Percentiles rank a stretch among this genome's conserved stretches.
phyloP scores from a whole-genome alignment of 2,329 filamentous ascomycete genomes.

The Cordyceps fumosorosea region DNA sequence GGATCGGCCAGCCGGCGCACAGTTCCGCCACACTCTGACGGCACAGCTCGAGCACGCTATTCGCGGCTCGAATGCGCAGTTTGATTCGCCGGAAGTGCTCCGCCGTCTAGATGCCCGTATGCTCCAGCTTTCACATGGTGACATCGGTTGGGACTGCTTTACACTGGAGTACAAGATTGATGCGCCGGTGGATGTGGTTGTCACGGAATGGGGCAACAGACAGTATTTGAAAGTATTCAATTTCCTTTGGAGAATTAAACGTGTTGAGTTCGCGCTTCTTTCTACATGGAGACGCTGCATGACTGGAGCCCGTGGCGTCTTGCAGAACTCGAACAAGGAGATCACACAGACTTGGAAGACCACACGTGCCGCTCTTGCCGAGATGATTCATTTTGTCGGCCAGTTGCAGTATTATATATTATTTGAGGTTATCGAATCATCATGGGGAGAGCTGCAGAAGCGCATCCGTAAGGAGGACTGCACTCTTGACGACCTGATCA shows the following conservation, averaged over 20 bases:
- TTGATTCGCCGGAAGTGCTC: conserved; percentile 86
- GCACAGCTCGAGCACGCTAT: conserved; percentile 98
- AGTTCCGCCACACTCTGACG: conserved; percentile 93
- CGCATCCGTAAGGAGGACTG: conserved; percentile 78
- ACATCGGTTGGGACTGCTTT: conserved; percentile 99
- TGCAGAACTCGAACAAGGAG: conserved; percentile 63
- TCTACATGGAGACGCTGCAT: conserved; percentile 93
- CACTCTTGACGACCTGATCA: conserved; percentile 91
- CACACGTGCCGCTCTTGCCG: conserved; percentile 79
- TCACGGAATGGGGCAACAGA: conserved; percentile 89
- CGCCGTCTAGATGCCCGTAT: conserved; percentile 93
- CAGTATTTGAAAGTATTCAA: conserved; percentile 99
- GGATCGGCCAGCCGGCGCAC: conserved; percentile 89
- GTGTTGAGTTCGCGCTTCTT: conserved; percentile 87
- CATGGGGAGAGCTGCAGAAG: conserved; percentile 84
- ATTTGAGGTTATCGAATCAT: conserved; percentile 95
- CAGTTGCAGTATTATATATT: conserved; percentile 98
- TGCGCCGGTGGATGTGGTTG: conserved; percentile 91
- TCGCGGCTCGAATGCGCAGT: conserved; percentile 93
- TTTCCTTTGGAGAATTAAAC: conserved; percentile 96
- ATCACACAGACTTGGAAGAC: conserved; percentile 81
- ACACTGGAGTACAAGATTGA: conserved; percentile 98
- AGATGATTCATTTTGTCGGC: conserved; percentile 98
- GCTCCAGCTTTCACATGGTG: conserved; percentile 91
- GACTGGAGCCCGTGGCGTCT: conserved; percentile 87